phyloP scores from a whole-genome alignment of 176 grass and related monocot genomes.

The Thalia dealbata region DNA sequence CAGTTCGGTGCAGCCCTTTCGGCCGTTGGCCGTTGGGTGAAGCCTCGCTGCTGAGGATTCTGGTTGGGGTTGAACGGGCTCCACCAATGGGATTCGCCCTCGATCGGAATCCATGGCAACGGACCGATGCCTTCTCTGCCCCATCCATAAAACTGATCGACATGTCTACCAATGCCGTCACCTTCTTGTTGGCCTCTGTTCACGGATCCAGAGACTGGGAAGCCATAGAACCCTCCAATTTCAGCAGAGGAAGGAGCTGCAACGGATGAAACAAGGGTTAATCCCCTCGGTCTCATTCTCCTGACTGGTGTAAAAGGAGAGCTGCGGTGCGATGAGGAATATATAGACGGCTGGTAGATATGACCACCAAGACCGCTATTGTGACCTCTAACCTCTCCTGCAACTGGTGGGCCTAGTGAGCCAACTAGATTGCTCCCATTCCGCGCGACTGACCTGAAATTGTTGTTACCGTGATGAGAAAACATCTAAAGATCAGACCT shows the following conservation, averaged over 20 bases:
- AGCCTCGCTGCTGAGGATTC: slow-evolving; percentile 43
- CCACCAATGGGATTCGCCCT: slow-evolving; percentile 63
- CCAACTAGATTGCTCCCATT: slow-evolving; percentile 47
- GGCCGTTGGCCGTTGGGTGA: slow-evolving; percentile 31
- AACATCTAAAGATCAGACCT: no score
- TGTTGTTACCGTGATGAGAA: neutral
- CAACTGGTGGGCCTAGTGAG: slow-evolving; percentile 43
- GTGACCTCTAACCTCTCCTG: slow-evolving; percentile 52
- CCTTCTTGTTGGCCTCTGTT: slow-evolving; percentile 41
- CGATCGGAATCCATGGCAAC: slow-evolving; percentile 34
- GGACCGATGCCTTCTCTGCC: slow-evolving; percentile 34
- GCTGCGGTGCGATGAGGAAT: slow-evolving; percentile 30
- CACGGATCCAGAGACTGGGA: slow-evolving; percentile 31
- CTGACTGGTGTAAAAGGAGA: slow-evolving; percentile 44
- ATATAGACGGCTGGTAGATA: slow-evolving; percentile 51
- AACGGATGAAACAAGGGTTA: slow-evolving; percentile 61
- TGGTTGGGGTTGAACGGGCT: slow-evolving; percentile 58
- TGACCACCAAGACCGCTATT: slow-evolving; percentile 39
- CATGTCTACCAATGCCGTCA: slow-evolving; percentile 35
- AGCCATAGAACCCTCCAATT: slow-evolving; percentile 42
- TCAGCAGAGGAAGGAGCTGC: slow-evolving; percentile 48
- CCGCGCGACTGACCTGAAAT: slow-evolving; percentile 46
- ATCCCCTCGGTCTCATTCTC: slow-evolving; percentile 62
- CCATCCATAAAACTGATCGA: slow-evolving; percentile 42
- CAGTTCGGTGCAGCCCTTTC: slow-evolving; percentile 36